phyloP scores from a whole-genome alignment of 805 yeast species.

The Ogataea glucozyma region DNA sequence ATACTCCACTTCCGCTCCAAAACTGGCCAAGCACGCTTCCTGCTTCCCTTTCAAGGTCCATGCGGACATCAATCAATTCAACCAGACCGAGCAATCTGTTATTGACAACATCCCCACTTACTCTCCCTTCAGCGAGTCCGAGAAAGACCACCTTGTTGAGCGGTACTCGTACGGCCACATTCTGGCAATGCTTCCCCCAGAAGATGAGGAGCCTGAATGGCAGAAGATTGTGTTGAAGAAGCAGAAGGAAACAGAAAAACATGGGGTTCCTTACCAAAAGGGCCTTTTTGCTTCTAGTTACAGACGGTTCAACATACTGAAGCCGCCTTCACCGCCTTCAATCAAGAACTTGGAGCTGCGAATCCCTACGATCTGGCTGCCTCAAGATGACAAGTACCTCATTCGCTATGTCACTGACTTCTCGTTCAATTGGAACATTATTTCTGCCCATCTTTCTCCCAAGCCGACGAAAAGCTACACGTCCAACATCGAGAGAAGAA shows the following conservation, averaged over 20 bases:
- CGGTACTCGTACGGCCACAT: constrained; percentile 48
- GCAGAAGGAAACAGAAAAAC: constrained; percentile 41
- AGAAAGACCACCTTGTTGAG: constrained; percentile 33
- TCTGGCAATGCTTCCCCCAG: constrained; percentile 64
- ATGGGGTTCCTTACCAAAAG: constrained; percentile 46
- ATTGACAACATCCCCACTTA: constrained; percentile 49
- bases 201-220: constrained; percentile 63
- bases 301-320: constrained; percentile 61
- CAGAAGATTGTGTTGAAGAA: constrained; percentile 56
- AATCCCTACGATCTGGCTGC: constrained; percentile 94
- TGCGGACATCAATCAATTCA: constrained; percentile 43
- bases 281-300: constrained; percentile 57
- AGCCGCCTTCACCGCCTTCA: constrained; percentile 92
- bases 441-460: constrained; percentile 75
- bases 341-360: constrained; percentile 76
- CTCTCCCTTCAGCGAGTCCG: constrained; percentile 46
- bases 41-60: constrained; percentile 47
- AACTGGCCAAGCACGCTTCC: constrained; percentile 29
- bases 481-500: constrained; percentile 89
- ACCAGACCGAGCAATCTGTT: constrained; percentile 48
- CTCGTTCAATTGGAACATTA: constrained; percentile 90
- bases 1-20: too few species aligned
- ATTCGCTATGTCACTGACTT: constrained; percentile 82
- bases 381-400: constrained; percentile 83
- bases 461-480: constrained; percentile 68